These are phyloP conservation scores for Pythium graminicola DNA, from an alignment of 352 stramenopile genomes.

Conservation along the genomic window DNA sequence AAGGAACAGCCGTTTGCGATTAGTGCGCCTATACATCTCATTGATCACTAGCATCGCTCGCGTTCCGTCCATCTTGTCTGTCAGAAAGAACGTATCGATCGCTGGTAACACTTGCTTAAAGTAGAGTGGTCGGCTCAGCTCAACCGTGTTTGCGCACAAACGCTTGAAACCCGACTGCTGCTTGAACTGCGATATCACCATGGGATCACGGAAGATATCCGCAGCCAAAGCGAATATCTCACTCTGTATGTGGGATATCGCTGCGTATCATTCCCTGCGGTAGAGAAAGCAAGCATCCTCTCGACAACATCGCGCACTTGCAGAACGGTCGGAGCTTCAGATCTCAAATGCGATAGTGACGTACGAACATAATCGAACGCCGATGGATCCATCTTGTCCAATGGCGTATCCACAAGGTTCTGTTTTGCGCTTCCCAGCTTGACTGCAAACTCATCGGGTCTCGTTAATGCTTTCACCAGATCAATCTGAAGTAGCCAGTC, in stretches of 20 bases:
- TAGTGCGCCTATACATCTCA: neutral
- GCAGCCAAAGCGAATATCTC: neutral
- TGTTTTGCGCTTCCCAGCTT: neutral
- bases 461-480: neutral
- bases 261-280: too few relatives aligned
- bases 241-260: neutral
- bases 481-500: neutral
- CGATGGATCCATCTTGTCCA: neutral
- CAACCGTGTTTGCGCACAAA: neutral
- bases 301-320: neutral
- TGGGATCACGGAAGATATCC: neutral
- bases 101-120: neutral
- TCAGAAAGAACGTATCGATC: neutral
- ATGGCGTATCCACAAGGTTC: neutral
- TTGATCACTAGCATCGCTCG: conserved; percentile 1
- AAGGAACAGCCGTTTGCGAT: neutral
- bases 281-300: too few relatives aligned
- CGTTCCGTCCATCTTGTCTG: conserved; percentile 3
- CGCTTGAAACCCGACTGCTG: neutral
- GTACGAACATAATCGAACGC: neutral
- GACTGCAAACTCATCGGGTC: neutral
- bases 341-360: too few relatives aligned
- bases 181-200: conserved; percentile 1
- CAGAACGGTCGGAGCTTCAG: too few relatives aligned
- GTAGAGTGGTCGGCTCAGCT: neutral